A percentile compares a stretch with the other conserved stretches of the same genome.
Evolutionary conservation across 2,329 filamentous ascomycete species (phyloP).

Genomic region (Diaporthe citrichinensis): DNA sequence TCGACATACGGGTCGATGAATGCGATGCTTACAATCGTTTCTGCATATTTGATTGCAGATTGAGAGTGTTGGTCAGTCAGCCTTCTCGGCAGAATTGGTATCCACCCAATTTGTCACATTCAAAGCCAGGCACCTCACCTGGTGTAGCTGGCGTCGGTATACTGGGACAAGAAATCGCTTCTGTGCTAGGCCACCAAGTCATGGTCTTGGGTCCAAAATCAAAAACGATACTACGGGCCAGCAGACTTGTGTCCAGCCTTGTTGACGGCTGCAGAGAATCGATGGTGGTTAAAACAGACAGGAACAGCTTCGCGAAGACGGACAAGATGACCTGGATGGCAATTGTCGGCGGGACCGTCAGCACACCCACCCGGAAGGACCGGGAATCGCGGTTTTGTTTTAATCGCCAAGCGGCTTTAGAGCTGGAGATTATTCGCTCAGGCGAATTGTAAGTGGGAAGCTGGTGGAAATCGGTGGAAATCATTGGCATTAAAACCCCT

Average conservation of each 20-base stretch:
- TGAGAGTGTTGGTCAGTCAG: too few species aligned
- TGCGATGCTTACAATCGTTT: too few species aligned
- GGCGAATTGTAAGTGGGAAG: constrained; percentile 22
- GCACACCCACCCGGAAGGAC: not conserved
- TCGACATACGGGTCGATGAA: too few species aligned
- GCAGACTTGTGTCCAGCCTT: not conserved
- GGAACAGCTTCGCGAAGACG: not conserved
- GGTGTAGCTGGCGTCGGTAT: not conserved
- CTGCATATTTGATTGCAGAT: too few species aligned
- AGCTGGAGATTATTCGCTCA: not conserved
- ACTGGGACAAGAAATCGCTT: too few species aligned
- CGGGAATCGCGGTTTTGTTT: constrained; percentile 12
- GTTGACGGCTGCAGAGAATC: not conserved
- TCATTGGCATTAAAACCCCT: constrained; percentile 10
- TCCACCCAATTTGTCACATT: too few species aligned
- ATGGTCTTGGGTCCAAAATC: too few species aligned
- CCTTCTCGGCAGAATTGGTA: not conserved
- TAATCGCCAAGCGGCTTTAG: not conserved
- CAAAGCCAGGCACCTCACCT: too few species aligned
- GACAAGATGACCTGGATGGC: not conserved
- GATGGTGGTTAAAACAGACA: not conserved
- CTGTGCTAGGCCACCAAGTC: not conserved
- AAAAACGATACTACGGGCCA: not conserved
- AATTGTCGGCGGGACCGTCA: not conserved
- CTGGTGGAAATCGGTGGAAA: constrained; percentile 26